Base-by-base conservation (phyloP, 192 early-diverging fungal genomes). In the Umbelopsis sp. region DNA sequence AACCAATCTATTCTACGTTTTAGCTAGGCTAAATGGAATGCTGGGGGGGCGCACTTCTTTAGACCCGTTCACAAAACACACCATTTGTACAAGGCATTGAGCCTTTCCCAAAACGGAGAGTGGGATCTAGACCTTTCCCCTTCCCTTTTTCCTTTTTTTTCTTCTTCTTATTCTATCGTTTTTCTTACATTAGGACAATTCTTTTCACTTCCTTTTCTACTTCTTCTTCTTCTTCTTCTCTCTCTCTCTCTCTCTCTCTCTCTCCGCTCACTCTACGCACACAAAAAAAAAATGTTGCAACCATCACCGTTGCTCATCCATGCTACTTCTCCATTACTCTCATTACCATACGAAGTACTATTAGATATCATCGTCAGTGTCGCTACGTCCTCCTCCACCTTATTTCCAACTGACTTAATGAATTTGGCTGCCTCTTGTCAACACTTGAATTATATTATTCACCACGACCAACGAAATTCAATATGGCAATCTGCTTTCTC, bases 291-390 rank as follows among this genome's bases (percentile, higher is more conserved):
- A n/a, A 67, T 70, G 43, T 41, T 47, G 45, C 56, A 65, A 29
- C 41, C 71, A 36, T 24, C 43, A 65, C 66, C 52, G 43, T 29
- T 34, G 11, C 54, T 32, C n/a, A 65, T 44, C 12, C 59, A 56
- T 17, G 41, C 65, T 11, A 34, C 73, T 22, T 74, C 73, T 10
- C 67, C 41, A 21, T 65, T 77, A 45, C 62, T 79, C 22, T 24
- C 69, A 21, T 67, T 79, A 22, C 77, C 77, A 38, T 68, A 68
- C 59, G 77, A 79, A 51, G 62, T 79, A n/a, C 41, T 79, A 31
- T 44, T 74, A 21, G 26, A 65, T 31, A 72, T 79, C 45, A 67
- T 68, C 21, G 32, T 47, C 25, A 45, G 41, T 31, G 66, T 79
- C 24, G 74, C 77, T n/a, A 68, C 21, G n/a, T 50, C 66, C 17